Evolutionary conservation across 2,329 filamentous ascomycete genomes (phyloP).

Genomic region (Fusarium continuum): DNA sequence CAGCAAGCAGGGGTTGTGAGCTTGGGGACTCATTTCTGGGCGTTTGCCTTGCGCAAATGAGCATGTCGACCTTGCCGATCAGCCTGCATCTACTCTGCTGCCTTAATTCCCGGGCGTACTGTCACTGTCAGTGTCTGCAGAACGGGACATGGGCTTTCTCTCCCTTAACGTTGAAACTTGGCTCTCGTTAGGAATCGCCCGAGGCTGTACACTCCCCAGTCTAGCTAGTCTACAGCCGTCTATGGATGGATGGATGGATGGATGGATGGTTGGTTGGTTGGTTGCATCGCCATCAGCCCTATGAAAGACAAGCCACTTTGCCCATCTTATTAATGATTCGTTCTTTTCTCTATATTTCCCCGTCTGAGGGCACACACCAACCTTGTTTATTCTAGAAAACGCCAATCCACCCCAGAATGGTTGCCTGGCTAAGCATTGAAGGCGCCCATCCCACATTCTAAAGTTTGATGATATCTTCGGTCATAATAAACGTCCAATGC

Average conservation of each 20-base stretch:
- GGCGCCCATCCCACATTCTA: background rate
- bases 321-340: background rate
- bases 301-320: conserved; percentile 4
- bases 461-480: background rate
- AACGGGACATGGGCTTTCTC: too few species aligned
- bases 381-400: conserved; percentile 24
- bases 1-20: conserved; percentile 1
- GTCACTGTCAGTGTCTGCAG: too few species aligned
- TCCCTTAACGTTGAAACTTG: conserved; percentile 2
- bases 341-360: background rate
- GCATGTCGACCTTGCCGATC: conserved; percentile 23
- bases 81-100: conserved; percentile 14
- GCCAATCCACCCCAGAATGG: conserved; percentile 3
- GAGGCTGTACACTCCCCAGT: conserved; percentile 24
- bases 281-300: conserved; percentile 30
- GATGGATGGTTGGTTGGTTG: too few species aligned
- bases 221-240: conserved; percentile 1
- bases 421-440: conserved; percentile 17
- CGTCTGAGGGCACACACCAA: conserved; percentile 11
- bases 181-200: conserved; percentile 17
- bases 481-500: background rate
- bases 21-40: conserved; percentile 6
- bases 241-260: too few species aligned
- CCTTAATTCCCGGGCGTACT: conserved; percentile 17
- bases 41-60: background rate